phyloP scores from a whole-genome alignment of 129 eudicot genomes.

The Centella asiatica region DNA sequence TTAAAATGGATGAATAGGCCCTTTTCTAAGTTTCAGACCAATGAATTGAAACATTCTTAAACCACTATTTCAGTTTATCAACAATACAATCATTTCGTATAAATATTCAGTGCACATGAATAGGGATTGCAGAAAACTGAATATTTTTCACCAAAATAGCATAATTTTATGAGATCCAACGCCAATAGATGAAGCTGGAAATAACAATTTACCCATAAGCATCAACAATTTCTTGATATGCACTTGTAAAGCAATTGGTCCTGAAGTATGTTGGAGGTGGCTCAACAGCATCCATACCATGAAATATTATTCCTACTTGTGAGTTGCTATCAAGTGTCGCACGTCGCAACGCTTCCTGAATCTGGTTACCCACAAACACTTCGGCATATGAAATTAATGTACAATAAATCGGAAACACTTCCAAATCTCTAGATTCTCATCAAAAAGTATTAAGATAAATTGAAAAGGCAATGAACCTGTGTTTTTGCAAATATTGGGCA shows the following conservation, averaged over 20 bases:
- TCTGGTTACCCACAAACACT: slow-evolving; percentile 27
- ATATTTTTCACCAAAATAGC: not conserved
- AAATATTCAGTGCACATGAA: not conserved
- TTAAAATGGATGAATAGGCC: too few species aligned
- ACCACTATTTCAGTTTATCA: too few species aligned
- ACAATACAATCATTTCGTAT: not conserved
- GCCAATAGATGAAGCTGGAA: not conserved
- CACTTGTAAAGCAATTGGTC: slow-evolving; percentile 79
- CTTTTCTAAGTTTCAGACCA: too few species aligned
- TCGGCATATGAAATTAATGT: slow-evolving; percentile 5
- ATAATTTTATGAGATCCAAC: not conserved
- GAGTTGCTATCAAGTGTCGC: slow-evolving; percentile 95
- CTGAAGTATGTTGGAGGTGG: slow-evolving; percentile 97
- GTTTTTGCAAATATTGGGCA: slow-evolving; percentile 90
- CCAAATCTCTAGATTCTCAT: not conserved
- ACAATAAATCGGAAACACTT: slow-evolving; percentile 3
- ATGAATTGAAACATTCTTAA: too few species aligned
- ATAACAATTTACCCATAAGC: slow-evolving; percentile 77
- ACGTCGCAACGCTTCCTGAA: slow-evolving; percentile 92
- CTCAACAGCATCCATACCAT: slow-evolving; percentile 76
- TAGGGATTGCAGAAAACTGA: not conserved
- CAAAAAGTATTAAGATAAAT: not conserved
- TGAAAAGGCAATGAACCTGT: slow-evolving; percentile 38
- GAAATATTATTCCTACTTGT: slow-evolving; percentile 93
- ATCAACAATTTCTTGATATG: slow-evolving; percentile 95